Percentiles rank a stretch among this genome's conserved stretches.
Evolutionary conservation across 1,284 basidiomycete genomes (phyloP).

Genomic region (Ustilago bromivora): DNA sequence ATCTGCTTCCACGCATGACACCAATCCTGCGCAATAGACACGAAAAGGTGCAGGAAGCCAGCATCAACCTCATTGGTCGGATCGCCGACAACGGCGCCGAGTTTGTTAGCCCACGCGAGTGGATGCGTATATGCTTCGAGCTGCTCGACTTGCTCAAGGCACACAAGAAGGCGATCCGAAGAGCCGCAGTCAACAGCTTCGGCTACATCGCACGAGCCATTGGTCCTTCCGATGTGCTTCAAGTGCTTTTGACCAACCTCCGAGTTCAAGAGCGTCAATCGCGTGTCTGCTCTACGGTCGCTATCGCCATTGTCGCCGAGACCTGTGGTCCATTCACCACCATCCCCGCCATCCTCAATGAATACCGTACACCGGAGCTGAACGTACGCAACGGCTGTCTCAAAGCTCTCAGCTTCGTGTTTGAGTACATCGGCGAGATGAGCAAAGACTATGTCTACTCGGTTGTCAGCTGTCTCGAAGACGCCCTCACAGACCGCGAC

Average conservation of each 20-base stretch:
- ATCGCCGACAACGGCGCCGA: slow-evolving; percentile 99
- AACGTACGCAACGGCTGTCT: slow-evolving; percentile 99
- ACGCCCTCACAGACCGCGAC: slow-evolving; percentile 96
- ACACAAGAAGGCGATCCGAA: slow-evolving; percentile 98
- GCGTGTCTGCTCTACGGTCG: slow-evolving; percentile 97
- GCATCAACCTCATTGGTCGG: slow-evolving; percentile 98
- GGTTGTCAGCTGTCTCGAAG: slow-evolving; percentile 96
- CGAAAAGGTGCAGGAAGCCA: slow-evolving; percentile 99
- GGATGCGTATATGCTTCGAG: slow-evolving; percentile 99
- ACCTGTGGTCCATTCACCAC: slow-evolving; percentile 99
- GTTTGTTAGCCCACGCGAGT: slow-evolving; percentile 96
- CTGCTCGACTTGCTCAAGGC: slow-evolving; percentile 96
- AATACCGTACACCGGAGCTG: slow-evolving; percentile 93
- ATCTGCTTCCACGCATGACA: slow-evolving; percentile 97
- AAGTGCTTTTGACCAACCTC: slow-evolving; percentile 94
- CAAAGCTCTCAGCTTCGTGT: slow-evolving; percentile 97
- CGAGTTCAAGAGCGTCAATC: slow-evolving; percentile 98
- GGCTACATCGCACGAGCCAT: slow-evolving; percentile 99
- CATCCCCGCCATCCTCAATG: slow-evolving; percentile 97
- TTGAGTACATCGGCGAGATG: slow-evolving; percentile 99
- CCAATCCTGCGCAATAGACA: slow-evolving; percentile 98
- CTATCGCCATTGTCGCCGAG: slow-evolving; percentile 85
- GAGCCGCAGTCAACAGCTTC: slow-evolving; percentile 98
- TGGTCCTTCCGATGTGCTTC: slow-evolving; percentile 97
- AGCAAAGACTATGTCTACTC: slow-evolving; percentile 98